Percentiles rank a stretch among this genome's conserved stretches.
These are phyloP conservation scores for Paramecium sonneborni DNA, from an alignment of 73 alveolate species.

Conservation along the genomic window DNA sequence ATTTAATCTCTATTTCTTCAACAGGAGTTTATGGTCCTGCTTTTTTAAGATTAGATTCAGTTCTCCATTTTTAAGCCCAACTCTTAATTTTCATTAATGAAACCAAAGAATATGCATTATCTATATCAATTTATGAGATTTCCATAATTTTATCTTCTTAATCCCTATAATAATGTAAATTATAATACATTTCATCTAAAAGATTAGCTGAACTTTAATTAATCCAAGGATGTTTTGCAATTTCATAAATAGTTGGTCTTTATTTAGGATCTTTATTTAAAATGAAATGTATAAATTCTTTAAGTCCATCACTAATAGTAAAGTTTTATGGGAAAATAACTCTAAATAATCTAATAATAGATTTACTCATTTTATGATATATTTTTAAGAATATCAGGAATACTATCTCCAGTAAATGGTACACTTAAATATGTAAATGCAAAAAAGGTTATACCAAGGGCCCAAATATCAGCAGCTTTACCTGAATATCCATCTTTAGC, in stretches of 20 bases:
- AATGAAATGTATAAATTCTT: conserved; percentile 72
- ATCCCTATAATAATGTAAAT: background rate
- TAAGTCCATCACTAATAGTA: conserved; percentile 76
- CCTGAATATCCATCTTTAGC: conserved; percentile 85
- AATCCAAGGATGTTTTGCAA: conserved; percentile 56
- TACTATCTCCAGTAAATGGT: conserved; percentile 87
- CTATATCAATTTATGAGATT: background rate
- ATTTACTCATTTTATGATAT: conserved; percentile 66
- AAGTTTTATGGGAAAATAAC: conserved; percentile 70
- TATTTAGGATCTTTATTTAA: conserved; percentile 89
- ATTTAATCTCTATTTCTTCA: conserved; percentile 6
- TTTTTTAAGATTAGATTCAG: conserved; percentile 1
- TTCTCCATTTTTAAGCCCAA: conserved; percentile 50
- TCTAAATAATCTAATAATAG: background rate
- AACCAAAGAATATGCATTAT: conserved; percentile 34
- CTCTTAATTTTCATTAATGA: conserved; percentile 41
- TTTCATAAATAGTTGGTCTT: conserved; percentile 61
- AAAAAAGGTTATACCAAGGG: conserved; percentile 92
- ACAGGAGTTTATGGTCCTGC: background rate
- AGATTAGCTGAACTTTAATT: conserved; percentile 14
- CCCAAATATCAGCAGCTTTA: conserved; percentile 97
- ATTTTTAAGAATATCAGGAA: conserved; percentile 80
- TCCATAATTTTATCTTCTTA: conserved; percentile 16
- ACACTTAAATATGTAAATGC: conserved; percentile 82
- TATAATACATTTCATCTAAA: conserved; percentile 28